Evolutionary conservation across 2,329 filamentous ascomycete species (phyloP).

Genomic region (Pleoardoris graminearum): DNA sequence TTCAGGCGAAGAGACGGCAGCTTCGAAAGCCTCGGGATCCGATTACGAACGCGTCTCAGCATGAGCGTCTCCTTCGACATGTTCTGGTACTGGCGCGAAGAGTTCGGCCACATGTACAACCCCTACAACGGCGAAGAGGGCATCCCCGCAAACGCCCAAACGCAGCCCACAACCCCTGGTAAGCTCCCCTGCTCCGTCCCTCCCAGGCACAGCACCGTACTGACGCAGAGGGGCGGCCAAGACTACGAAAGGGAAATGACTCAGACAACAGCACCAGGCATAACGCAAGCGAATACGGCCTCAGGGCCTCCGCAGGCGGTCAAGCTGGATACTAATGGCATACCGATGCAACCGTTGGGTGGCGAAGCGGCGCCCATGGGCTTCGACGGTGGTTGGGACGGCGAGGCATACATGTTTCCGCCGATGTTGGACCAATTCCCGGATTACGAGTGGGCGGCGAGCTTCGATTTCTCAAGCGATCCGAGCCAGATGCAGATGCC

Average conservation of each 20-base stretch:
- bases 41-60: slow-evolving; percentile 38
- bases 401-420: slow-evolving; percentile 32
- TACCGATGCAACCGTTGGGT: slow-evolving; percentile 27
- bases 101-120: slow-evolving; percentile 43
- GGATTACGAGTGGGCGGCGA: slow-evolving; percentile 45
- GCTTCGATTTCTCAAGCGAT: slow-evolving; percentile 40
- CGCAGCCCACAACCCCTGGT: slow-evolving; percentile 36
- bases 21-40: slow-evolving; percentile 36
- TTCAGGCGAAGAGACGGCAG: slow-evolving; percentile 40
- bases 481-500: slow-evolving; percentile 29
- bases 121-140: slow-evolving; percentile 42
- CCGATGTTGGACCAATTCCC: slow-evolving; percentile 43
- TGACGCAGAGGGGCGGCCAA: slow-evolving; percentile 22
- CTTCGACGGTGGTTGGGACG: slow-evolving; percentile 32
- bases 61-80: slow-evolving; percentile 47
- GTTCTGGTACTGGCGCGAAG: slow-evolving; percentile 47
- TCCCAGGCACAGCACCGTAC: slow-evolving; percentile 2
- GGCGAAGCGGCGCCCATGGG: slow-evolving; percentile 27
- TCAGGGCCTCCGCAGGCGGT: slow-evolving; percentile 15
- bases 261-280: slow-evolving; percentile 6
- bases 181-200: slow-evolving; percentile 15
- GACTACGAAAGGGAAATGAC: slow-evolving; percentile 14
- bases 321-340: slow-evolving; percentile 31
- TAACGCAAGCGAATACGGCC: slow-evolving; percentile 11
- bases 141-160: slow-evolving; percentile 22